Evolutionary conservation across 805 yeast genomes (phyloP).

Genomic region (Saccharomycopsis synnaedendra): DNA sequence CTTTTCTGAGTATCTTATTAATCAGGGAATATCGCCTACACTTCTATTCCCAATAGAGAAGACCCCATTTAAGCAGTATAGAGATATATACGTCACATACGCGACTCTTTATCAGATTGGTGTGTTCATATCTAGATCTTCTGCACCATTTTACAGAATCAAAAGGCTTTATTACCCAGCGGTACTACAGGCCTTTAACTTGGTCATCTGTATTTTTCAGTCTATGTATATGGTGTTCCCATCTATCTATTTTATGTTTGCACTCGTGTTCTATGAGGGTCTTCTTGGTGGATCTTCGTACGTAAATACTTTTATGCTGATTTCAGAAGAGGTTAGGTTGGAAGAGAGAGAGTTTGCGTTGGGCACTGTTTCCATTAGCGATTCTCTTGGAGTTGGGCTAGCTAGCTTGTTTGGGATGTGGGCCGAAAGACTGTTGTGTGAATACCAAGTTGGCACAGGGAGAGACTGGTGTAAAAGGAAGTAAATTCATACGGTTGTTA

Average conservation of each 20-base stretch:
- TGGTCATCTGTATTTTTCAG: conserved; percentile 48
- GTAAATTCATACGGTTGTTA: background rate
- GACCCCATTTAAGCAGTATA: conserved; percentile 56
- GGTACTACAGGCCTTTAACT: conserved; percentile 53
- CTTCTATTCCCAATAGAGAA: conserved; percentile 62
- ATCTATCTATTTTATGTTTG: conserved; percentile 48
- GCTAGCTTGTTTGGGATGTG: conserved; percentile 71
- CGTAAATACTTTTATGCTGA: conserved; percentile 76
- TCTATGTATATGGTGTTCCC: conserved; percentile 49
- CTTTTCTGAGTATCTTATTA: conserved; percentile 75
- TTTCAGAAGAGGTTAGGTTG: conserved; percentile 44
- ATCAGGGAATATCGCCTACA: conserved; percentile 89
- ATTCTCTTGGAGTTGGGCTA: conserved; percentile 70
- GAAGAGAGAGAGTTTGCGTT: conserved; percentile 63
- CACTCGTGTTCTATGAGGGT: conserved; percentile 74
- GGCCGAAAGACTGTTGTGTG: conserved; percentile 65
- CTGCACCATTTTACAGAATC: conserved; percentile 55
- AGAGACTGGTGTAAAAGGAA: conserved; percentile 64
- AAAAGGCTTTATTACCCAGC: conserved; percentile 50
- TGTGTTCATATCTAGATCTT: conserved; percentile 83
- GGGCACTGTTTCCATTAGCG: conserved; percentile 78
- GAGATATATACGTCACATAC: conserved; percentile 87
- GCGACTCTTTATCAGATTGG: conserved; percentile 88
- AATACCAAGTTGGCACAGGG: conserved; percentile 57
- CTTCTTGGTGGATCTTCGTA: conserved; percentile 85